These are phyloP conservation scores for Pistacia vera DNA, from an alignment of 345 rosid genomes.

Conservation along the genomic window DNA sequence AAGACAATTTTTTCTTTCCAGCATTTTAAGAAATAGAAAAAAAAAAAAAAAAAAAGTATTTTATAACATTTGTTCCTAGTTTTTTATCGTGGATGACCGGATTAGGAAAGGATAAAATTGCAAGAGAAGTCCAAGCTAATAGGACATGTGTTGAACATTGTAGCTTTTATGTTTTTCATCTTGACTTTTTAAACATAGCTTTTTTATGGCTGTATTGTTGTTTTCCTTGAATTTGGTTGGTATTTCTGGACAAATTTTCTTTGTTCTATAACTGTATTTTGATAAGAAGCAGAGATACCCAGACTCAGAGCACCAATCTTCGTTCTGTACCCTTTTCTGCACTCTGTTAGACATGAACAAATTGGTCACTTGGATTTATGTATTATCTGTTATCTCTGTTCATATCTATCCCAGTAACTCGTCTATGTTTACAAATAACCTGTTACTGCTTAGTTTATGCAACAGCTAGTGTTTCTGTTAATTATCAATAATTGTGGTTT, in stretches of 20 bases:
- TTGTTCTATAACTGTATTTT: too few species aligned
- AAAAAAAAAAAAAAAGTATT: not conserved
- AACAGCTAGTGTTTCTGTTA: not conserved
- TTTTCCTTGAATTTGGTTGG: not conserved
- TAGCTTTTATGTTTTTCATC: not conserved
- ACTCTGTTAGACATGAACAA: slow-evolving; percentile 4
- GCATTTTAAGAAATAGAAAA: not conserved
- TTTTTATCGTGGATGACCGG: too few species aligned
- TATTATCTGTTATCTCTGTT: not conserved
- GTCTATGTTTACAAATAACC: not conserved
- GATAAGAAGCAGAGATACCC: too few species aligned
- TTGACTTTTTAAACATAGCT: not conserved
- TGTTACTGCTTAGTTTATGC: not conserved
- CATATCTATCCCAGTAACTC: not conserved
- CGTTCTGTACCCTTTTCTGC: not conserved
- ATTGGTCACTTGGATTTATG: not conserved
- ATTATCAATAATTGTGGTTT: not conserved
- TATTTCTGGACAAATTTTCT: not conserved
- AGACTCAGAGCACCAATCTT: too few species aligned
- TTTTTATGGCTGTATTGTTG: not conserved
- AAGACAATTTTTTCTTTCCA: not conserved
- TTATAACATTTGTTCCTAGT: not conserved
- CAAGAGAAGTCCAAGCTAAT: slow-evolving; percentile 4
- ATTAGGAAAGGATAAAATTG: not conserved
- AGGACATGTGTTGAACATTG: not conserved